Evolutionary conservation across 2,329 filamentous ascomycete species (phyloP), one percentile per base, ranked within the genome.

Genomic region (Tolypocladium pustulatum): DNA sequence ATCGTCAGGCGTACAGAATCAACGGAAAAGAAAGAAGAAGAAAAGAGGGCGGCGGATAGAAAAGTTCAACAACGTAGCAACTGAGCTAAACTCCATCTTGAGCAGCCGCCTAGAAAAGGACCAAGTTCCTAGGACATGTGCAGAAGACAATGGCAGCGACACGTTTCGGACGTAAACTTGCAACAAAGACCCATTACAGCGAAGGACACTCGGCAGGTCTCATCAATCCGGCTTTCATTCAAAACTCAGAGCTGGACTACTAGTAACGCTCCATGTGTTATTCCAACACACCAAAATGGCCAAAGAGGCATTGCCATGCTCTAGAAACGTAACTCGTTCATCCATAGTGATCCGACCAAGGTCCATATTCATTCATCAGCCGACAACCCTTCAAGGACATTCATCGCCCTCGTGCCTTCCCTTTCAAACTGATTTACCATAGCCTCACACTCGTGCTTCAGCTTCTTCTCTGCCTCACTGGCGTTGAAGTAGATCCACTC

Each of bases 401-500:
- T 81, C 81, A 97, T 86, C 0, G 92, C 94, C 67, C 85, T 83
- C 22, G 81, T 82, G 0, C 91, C 93, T 73, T 97, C 87, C 60
- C 78, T 85, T 75, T 97, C 93, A 71, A 97, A 97, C 10, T 83
- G 78, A 60, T 81, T 82, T 6, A 99, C 90, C 72, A 96, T 83
- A 32, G 84, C 77, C 76, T 97, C 93, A 68, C 91, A 96, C 69
- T 95, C 89, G 40, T 80, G 76, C 68, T 87, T 87, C 58, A 99
- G 76, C 70, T 85, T 87, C 72, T 86, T 84, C 76, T 97, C 92
- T 0, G 90, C 91, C 68, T 87, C 79, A 61, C 82, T 81, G 0
- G 94, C 94, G 64, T 94, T 92, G 73, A 87, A 83, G 59, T 86
- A 78, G 43, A 99, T 88, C 91, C 93, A 99, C 72, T 97, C 86